These are phyloP conservation scores for Toxicodendron radicans DNA, from an alignment of 345 rosid species.

Conservation along the genomic window DNA sequence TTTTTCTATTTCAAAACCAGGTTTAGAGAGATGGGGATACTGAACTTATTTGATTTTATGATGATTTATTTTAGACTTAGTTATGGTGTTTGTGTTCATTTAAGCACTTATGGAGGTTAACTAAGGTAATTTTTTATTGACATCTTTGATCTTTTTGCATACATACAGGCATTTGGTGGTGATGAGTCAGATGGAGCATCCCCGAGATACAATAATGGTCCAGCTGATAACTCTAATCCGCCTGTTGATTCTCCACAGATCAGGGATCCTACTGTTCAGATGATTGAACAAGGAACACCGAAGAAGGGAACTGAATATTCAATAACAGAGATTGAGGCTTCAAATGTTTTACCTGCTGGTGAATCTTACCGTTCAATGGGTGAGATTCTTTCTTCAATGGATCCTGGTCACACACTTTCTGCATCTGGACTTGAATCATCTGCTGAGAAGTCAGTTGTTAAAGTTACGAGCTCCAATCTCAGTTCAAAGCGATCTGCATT, in stretches of 20 bases:
- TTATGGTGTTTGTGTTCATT: neutral
- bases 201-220: conserved; percentile 48
- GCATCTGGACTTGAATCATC: conserved; percentile 58
- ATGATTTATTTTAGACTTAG: neutral
- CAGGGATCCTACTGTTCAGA: conserved; percentile 45
- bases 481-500: conserved; percentile 67
- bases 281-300: conserved; percentile 49
- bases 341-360: conserved; percentile 47
- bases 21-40: neutral
- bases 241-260: conserved; percentile 39
- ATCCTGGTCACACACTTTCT: conserved; percentile 55
- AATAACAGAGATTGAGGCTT: conserved; percentile 41
- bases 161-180: conserved; percentile 74
- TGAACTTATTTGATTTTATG: neutral
- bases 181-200: conserved; percentile 83
- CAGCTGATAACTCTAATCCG: conserved; percentile 44
- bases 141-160: conserved; percentile 14
- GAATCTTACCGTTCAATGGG: conserved; percentile 83
- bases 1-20: neutral
- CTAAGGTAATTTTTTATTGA: conserved; percentile 12
- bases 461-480: conserved; percentile 58
- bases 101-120: conserved; percentile 1
- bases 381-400: conserved; percentile 61
- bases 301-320: conserved; percentile 53
- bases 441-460: conserved; percentile 58